A percentile compares a stretch with the other conserved stretches of the same genome.
These are phyloP conservation scores for Fennellomyces sp. DNA, from an alignment of 371 early-diverging fungal species.

Conservation along the genomic window DNA sequence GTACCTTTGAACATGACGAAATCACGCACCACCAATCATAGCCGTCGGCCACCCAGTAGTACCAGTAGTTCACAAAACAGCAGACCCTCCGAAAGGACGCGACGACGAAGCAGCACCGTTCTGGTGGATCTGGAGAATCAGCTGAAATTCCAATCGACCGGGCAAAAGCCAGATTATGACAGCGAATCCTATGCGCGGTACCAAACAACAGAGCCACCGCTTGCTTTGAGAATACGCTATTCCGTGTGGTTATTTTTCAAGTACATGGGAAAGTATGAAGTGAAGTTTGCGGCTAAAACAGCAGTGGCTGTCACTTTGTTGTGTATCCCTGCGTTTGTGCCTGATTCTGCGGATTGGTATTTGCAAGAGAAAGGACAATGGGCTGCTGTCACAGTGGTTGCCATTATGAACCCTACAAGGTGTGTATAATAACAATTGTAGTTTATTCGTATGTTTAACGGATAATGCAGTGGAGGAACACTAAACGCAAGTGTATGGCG, in stretches of 20 bases:
- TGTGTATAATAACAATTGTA: conserved; percentile 3
- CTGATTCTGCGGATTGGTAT: conserved; percentile 36
- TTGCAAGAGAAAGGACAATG: conserved; percentile 54
- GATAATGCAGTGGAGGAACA: conserved; percentile 51
- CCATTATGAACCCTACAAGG: conserved; percentile 64
- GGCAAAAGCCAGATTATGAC: no score
- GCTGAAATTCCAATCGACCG: no score
- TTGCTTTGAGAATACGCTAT: conserved; percentile 28
- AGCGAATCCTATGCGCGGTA: no score
- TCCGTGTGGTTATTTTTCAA: conserved; percentile 46
- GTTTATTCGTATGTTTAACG: background rate
- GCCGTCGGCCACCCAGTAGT: background rate
- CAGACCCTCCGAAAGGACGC: background rate
- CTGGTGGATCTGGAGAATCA: background rate
- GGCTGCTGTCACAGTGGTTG: conserved; percentile 58
- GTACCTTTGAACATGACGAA: background rate
- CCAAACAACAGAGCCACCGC: background rate
- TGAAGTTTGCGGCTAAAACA: conserved; percentile 65
- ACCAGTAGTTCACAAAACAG: background rate
- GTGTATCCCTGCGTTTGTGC: conserved; percentile 54
- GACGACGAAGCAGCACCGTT: background rate
- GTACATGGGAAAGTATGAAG: conserved; percentile 48
- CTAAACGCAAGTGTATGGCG: conserved; percentile 56
- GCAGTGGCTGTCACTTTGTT: conserved; percentile 49
- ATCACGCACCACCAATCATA: background rate